Evolutionary conservation across 768 basidiomycete genomes (phyloP).

Genomic region (Artomyces pyxidatus): DNA sequence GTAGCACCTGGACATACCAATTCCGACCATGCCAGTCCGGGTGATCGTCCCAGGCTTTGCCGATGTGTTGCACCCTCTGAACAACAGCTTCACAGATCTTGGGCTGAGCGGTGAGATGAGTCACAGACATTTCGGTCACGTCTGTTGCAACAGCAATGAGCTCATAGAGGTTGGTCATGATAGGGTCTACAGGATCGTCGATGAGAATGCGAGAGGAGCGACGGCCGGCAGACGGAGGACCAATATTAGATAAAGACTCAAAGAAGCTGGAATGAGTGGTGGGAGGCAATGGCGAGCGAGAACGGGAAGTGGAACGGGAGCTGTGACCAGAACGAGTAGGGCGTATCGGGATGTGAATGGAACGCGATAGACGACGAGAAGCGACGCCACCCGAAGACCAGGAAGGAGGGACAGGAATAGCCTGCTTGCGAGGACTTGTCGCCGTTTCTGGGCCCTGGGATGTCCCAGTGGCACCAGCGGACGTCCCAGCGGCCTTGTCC

Average conservation of each 20-base stretch:
- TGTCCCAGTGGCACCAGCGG: slow-evolving; percentile 26
- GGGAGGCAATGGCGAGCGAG: slow-evolving; percentile 84
- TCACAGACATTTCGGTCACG: slow-evolving; percentile 81
- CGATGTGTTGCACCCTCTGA: slow-evolving; percentile 84
- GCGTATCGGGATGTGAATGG: slow-evolving; percentile 67
- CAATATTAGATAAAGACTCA: slow-evolving; percentile 30
- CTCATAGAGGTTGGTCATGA: slow-evolving; percentile 85
- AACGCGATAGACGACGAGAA: slow-evolving; percentile 78
- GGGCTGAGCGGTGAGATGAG: slow-evolving; percentile 78
- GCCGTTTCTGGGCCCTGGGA: slow-evolving; percentile 41
- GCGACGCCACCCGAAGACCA: slow-evolving; percentile 29
- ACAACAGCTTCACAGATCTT: slow-evolving; percentile 83
- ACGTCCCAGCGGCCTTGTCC: slow-evolving; percentile 51
- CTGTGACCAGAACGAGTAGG: slow-evolving; percentile 67
- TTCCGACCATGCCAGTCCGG: slow-evolving; percentile 96
- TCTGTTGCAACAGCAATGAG: slow-evolving; percentile 92
- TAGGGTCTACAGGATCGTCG: slow-evolving; percentile 82
- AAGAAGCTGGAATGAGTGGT: slow-evolving; percentile 60
- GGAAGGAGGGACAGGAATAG: slow-evolving; percentile 23
- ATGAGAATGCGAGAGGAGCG: slow-evolving; percentile 77
- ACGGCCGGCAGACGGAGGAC: slow-evolving; percentile 37
- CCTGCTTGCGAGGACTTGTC: slow-evolving; percentile 55
- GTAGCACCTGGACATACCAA: slow-evolving; percentile 96
- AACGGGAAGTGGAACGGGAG: slow-evolving; percentile 92
- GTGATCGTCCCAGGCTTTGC: slow-evolving; percentile 95